A percentile compares a stretch with the other conserved stretches of the same genome.
Evolutionary conservation across 2,329 filamentous ascomycete species (phyloP).

Genomic region (Podosphaera fusca): DNA sequence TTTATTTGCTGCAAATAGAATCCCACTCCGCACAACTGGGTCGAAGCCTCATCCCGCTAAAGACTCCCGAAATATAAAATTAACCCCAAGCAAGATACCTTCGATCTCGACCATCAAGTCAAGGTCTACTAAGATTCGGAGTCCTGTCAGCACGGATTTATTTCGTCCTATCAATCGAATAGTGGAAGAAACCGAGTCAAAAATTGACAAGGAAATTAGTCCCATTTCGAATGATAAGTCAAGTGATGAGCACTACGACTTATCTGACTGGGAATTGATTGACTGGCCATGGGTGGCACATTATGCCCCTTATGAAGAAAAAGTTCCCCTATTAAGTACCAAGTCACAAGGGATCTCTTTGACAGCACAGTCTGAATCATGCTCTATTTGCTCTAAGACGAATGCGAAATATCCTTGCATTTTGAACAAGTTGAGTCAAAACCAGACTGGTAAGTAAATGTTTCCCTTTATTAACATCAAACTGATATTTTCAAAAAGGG

Average conservation of each 20-base stretch:
- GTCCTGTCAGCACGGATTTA: background rate
- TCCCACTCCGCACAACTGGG: background rate
- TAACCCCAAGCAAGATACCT: background rate
- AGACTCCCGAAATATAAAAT: background rate
- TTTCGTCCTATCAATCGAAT: background rate
- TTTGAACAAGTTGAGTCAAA: too few species aligned
- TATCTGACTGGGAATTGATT: slow-evolving; percentile 2
- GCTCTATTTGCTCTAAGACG: background rate
- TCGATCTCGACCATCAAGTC: background rate
- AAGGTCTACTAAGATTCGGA: background rate
- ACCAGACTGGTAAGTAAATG: too few species aligned
- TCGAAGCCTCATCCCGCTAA: background rate
- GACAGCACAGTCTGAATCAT: background rate
- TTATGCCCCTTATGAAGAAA: background rate
- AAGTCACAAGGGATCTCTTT: background rate
- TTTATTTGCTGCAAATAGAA: background rate
- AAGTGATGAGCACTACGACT: background rate
- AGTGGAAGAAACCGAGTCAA: too few species aligned
- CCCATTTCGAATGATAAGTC: background rate
- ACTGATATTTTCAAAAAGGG: too few species aligned
- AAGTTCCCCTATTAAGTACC: background rate
- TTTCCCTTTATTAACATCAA: too few species aligned
- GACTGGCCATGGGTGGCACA: slow-evolving; percentile 2
- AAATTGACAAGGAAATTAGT: background rate
- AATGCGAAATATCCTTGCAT: too few species aligned